Percentiles rank a stretch among this genome's conserved stretches.
Evolutionary conservation across 2,329 filamentous ascomycete genomes (phyloP).

Genomic region (Paracoccidioides lutzii): DNA sequence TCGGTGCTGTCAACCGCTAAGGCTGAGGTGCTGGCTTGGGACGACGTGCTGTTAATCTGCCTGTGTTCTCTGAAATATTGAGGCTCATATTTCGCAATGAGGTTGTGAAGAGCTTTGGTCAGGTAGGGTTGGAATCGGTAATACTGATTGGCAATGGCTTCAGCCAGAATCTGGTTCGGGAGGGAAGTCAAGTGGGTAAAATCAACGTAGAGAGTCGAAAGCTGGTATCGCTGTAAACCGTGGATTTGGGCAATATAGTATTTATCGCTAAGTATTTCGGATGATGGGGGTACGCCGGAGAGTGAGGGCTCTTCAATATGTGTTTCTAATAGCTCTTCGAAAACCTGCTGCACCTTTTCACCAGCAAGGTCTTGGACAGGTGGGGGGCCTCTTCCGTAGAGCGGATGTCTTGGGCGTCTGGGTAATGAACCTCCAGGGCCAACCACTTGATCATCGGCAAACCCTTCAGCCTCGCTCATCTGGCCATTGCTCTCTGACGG

Average conservation of each 20-base stretch:
- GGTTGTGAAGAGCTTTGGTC: slow-evolving; percentile 73
- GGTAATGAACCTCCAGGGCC: slow-evolving; percentile 39
- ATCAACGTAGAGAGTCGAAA: slow-evolving; percentile 55
- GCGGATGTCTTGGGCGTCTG: slow-evolving; percentile 37
- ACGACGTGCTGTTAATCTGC: slow-evolving; percentile 59
- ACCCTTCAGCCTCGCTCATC: slow-evolving; percentile 45
- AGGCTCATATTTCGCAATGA: slow-evolving; percentile 89
- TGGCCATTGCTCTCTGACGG: slow-evolving; percentile 38
- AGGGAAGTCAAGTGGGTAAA: slow-evolving; percentile 65
- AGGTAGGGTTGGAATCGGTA: slow-evolving; percentile 92
- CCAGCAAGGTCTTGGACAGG: slow-evolving; percentile 48
- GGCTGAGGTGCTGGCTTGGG: slow-evolving; percentile 53
- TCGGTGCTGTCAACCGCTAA: slow-evolving; percentile 46
- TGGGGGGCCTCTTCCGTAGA: slow-evolving; percentile 40
- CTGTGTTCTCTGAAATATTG: slow-evolving; percentile 88
- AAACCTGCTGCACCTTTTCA: slow-evolving; percentile 49
- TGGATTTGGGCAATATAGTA: slow-evolving; percentile 57
- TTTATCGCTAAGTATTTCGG: slow-evolving; percentile 45
- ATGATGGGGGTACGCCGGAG: slow-evolving; percentile 41
- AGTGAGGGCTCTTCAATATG: slow-evolving; percentile 45
- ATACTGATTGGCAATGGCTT: slow-evolving; percentile 79
- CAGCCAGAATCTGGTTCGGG: slow-evolving; percentile 67
- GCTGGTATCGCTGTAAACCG: slow-evolving; percentile 46
- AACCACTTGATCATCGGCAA: slow-evolving; percentile 50
- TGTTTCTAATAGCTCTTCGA: slow-evolving; percentile 52